Evolutionary conservation across 2,329 filamentous ascomycete species (phyloP).

Genomic region (Curvularia eragrostidis): DNA sequence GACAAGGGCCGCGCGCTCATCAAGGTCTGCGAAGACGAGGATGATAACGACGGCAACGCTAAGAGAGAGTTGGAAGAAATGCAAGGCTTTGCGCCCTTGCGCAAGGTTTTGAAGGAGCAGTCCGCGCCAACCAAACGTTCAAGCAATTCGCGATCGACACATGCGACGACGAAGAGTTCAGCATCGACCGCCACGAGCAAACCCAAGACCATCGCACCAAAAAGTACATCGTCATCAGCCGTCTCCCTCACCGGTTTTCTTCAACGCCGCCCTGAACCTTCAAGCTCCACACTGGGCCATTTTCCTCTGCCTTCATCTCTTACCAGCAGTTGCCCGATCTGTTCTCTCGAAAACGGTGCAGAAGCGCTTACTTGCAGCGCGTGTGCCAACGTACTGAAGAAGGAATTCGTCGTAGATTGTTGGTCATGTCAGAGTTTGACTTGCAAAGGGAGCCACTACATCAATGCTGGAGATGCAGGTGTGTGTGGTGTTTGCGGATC

Average conservation of each 20-base stretch:
- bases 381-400: constrained; percentile 73
- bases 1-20: constrained; percentile 69
- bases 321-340: constrained; percentile 62
- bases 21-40: constrained; percentile 76
- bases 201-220: neutral
- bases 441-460: constrained; percentile 66
- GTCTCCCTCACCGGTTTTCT: neutral
- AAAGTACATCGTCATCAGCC: neutral
- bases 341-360: constrained; percentile 69
- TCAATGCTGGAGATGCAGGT: constrained; percentile 73
- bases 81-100: constrained; percentile 51
- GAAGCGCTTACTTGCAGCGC: constrained; percentile 66
- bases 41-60: constrained; percentile 49
- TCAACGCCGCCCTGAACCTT: neutral
- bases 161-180: neutral
- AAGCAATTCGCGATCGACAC: neutral
- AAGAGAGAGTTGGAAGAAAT: constrained; percentile 72
- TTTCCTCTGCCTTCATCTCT: neutral
- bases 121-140: neutral
- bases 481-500: constrained; percentile 72
- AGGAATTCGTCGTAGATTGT: constrained; percentile 59
- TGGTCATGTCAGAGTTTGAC: constrained; percentile 68
- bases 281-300: neutral
- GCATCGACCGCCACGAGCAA: neutral
- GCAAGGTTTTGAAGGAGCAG: constrained; percentile 11